phyloP scores from a whole-genome alignment of 768 basidiomycete genomes.

The Rhodotorula graminis region DNA sequence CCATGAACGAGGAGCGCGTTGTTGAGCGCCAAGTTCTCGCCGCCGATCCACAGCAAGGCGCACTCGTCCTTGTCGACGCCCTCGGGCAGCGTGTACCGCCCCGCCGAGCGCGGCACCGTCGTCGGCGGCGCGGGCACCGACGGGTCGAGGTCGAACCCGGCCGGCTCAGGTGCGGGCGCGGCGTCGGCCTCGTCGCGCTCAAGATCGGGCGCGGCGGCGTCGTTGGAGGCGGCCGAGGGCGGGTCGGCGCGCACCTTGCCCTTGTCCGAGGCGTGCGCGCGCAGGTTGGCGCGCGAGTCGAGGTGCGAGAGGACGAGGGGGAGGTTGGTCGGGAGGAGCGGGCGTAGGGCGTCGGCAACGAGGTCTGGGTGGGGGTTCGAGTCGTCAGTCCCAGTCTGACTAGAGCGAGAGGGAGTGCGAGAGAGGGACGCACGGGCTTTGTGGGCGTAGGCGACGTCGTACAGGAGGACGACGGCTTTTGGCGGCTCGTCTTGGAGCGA shows the following conservation, averaged over 20 bases:
- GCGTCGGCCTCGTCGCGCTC: background rate
- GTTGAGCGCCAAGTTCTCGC: conserved; percentile 70
- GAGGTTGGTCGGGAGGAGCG: conserved; percentile 37
- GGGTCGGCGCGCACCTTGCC: background rate
- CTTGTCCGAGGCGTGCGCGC: background rate
- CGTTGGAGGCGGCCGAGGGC: background rate
- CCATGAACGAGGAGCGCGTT: conserved; percentile 83
- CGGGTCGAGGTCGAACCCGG: background rate
- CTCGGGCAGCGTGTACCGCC: conserved; percentile 20
- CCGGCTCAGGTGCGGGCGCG: background rate
- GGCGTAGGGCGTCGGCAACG: conserved; percentile 17
- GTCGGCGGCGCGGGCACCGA: conserved; percentile 24
- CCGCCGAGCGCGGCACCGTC: conserved; percentile 19
- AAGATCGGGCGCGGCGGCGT: background rate
- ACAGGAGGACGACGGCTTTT: conserved; percentile 57
- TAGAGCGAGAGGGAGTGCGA: too few species aligned
- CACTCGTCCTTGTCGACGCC: conserved; percentile 43
- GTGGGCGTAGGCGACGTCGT: conserved; percentile 75
- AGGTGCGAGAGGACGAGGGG: conserved; percentile 43
- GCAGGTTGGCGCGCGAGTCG: conserved; percentile 26
- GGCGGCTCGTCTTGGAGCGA: conserved; percentile 20
- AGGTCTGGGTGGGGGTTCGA: background rate
- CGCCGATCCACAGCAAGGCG: conserved; percentile 63
- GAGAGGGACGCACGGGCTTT: conserved; percentile 54
- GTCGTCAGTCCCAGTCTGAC: background rate